Base-by-base conservation (phyloP, 192 early-diverging fungal genomes). In the Backusella circina region DNA sequence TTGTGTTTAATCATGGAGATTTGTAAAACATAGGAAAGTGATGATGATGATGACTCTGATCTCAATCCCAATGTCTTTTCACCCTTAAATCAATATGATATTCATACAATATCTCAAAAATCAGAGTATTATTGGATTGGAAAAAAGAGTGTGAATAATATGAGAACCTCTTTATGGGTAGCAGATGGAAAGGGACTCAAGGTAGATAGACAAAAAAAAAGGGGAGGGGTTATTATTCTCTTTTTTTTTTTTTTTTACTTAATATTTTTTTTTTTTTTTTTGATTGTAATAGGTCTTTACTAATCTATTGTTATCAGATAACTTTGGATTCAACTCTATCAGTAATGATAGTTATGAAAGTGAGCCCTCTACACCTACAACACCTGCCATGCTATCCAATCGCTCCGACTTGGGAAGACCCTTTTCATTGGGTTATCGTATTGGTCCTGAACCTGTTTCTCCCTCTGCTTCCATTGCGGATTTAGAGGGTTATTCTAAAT, bases 101-200 rank as follows among this genome's bases (percentile, higher is more conserved):
- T 86, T 18, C 80, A 86, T 16, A 74, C 79, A 33, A 66, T 95
- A 23, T 75, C 86, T 7, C 86, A 90, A 23, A 86, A 87, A 44
- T 80, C 92, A 13, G 94, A 95, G 76, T 91, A 86, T 78, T 93
- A 92, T 80, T 95, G 93, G 92, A 85, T 91, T 28, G 87, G 88
- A 0, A 81, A 83, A 15, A 84, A 85, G 39, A 82, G 85, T 21
- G 50, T 88, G n/a, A 84, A 83, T 44, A 86, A 84, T 36, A 73
- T 92, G 12, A 78, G 80, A 28, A 89, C 83, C 68, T 91, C 93
- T 2, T 75, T 95, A 54, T 95, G 94, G 92, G 85, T 84, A 16
- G 87, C 90, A 51, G 87, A 94, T 81, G 90, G 89, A 39, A 76
- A 76, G 38, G 86, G 88, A 16, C 79, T 91, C 15, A 92, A 88